Conservation (phyloP, 805 yeast genomes). For the Isabelozyma heimii region DNA sequence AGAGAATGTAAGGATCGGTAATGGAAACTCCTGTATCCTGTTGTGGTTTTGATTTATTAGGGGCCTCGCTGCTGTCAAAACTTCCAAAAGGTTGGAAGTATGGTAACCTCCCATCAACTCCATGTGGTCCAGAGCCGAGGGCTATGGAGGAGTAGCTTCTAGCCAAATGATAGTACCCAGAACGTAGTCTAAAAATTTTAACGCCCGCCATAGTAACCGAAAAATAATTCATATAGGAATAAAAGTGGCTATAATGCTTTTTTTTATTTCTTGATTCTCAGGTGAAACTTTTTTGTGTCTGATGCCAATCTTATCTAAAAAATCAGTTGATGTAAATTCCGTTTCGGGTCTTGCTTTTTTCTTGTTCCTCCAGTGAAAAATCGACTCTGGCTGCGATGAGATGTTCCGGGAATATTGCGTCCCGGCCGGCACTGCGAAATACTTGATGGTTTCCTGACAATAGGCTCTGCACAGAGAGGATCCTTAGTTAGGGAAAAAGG, state of each 20-base stretch:
- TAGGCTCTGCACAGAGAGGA: no score
- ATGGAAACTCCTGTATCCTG: conserved; percentile 28
- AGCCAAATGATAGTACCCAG: not conserved
- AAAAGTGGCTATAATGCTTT: no score
- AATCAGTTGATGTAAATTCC: not conserved
- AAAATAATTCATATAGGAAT: no score
- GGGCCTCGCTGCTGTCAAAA: not conserved
- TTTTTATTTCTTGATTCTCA: no score
- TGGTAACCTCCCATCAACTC: conserved; percentile 38
- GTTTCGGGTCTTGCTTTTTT: not conserved
- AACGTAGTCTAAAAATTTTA: not conserved
- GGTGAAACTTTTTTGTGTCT: not conserved
- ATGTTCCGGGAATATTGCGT: not conserved
- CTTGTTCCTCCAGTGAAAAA: not conserved
- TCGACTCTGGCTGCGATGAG: not conserved
- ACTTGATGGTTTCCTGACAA: no score
- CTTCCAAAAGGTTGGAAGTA: not conserved
- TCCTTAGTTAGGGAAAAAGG: no score
- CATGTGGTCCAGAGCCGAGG: conserved; percentile 28
- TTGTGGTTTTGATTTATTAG: not conserved
- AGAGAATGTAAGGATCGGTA: conserved; percentile 63
- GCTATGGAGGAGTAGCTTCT: not conserved
- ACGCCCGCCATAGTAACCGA: no score
- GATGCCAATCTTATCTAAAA: not conserved
- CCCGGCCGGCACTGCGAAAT: no score